phyloP scores from a whole-genome alignment of 2,329 filamentous ascomycete species.

The Pseudogymnoascus verrucosus region DNA sequence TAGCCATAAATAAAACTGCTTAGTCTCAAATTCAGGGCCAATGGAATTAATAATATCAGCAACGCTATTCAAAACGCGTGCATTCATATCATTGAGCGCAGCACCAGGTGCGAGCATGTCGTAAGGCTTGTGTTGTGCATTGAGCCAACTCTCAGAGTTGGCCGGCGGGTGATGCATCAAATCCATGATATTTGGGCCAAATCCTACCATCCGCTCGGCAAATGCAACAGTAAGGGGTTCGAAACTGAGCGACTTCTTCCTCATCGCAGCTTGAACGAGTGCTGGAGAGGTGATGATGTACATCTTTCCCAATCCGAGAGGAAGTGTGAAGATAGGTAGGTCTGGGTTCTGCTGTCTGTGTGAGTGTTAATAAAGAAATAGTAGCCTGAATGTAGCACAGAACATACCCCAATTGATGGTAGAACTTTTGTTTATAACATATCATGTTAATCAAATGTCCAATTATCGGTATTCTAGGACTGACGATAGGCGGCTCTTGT shows the following conservation, averaged over 20 bases:
- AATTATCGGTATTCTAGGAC: constrained; percentile 34
- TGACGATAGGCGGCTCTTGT: constrained; percentile 36
- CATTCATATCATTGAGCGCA: constrained; percentile 30
- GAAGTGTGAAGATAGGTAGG: constrained; percentile 35
- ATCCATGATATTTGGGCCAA: constrained; percentile 26
- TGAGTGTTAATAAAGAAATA: neutral
- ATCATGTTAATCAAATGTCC: constrained; percentile 40
- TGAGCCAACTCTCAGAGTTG: constrained; percentile 19
- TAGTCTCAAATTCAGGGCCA: constrained; percentile 22
- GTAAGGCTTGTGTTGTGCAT: constrained; percentile 28
- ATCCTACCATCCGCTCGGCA: constrained; percentile 31
- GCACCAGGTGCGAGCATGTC: constrained; percentile 29
- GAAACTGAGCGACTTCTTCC: constrained; percentile 35
- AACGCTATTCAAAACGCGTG: constrained; percentile 30
- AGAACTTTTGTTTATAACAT: constrained; percentile 30
- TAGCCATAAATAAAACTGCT: constrained; percentile 34
- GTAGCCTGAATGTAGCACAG: neutral
- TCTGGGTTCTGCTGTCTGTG: constrained; percentile 20
- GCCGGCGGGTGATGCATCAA: constrained; percentile 25
- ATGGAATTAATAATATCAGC: constrained; percentile 24
- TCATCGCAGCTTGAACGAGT: constrained; percentile 33
- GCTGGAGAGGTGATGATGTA: constrained; percentile 38
- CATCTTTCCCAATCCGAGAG: constrained; percentile 35
- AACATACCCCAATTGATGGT: constrained; percentile 31
- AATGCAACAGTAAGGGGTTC: constrained; percentile 34